A percentile compares a stretch with the other conserved stretches of the same genome.
These are phyloP conservation scores for Kalmanozyma brasiliensis DNA, from an alignment of 1,284 basidiomycete species.

Conservation along the genomic window DNA sequence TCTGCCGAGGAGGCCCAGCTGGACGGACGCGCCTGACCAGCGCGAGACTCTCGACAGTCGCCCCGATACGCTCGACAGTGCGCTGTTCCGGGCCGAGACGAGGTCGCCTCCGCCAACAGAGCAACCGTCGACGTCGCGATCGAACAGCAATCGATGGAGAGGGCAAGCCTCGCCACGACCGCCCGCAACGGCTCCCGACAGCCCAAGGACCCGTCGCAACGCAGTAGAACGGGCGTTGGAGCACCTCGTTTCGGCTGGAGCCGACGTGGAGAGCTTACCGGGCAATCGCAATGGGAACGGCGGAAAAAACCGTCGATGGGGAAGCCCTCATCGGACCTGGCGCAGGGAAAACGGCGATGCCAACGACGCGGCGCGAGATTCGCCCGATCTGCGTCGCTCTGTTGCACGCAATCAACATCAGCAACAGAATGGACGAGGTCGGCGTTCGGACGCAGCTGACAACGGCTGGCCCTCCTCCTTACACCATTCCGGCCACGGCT, in stretches of 20 bases:
- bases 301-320: slow-evolving; percentile 1
- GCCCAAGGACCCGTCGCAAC: slow-evolving; percentile 11
- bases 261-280: slow-evolving; percentile 2
- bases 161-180: slow-evolving; percentile 5
- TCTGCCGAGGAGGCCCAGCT: slow-evolving; percentile 15
- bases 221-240: slow-evolving; percentile 30
- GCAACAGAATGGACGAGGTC: neutral
- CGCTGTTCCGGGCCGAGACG: slow-evolving; percentile 20
- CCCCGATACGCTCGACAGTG: neutral
- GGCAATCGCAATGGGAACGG: neutral
- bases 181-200: slow-evolving; percentile 1
- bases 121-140: neutral
- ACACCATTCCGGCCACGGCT: neutral
- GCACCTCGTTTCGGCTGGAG: slow-evolving; percentile 17
- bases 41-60: slow-evolving; percentile 11
- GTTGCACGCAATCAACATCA: slow-evolving; percentile 9
- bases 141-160: slow-evolving; percentile 1
- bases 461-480: slow-evolving; percentile 5
- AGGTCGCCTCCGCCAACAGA: slow-evolving; percentile 9
- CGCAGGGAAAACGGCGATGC: neutral
- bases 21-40: slow-evolving; percentile 7
- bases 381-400: slow-evolving; percentile 7
- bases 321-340: slow-evolving; percentile 9
- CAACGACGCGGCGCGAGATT: neutral
- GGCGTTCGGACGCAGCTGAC: neutral